Evolutionary conservation across 164 flowering plant genomes (phyloP), one percentile per base, ranked within the genome.

Genomic region (Vitis riparia): DNA sequence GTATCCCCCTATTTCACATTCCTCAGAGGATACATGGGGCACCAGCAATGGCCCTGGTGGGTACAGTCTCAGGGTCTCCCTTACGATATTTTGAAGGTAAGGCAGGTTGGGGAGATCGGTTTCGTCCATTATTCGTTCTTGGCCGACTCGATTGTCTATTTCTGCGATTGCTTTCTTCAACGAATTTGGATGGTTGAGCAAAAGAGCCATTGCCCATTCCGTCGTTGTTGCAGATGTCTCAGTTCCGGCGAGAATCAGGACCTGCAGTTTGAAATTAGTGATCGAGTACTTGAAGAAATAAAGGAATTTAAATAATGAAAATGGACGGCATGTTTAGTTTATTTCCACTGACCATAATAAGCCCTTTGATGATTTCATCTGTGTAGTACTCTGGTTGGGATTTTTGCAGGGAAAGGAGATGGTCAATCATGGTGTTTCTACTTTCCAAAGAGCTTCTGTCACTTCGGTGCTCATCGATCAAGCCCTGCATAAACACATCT

Each of bases 31-130:
- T 10, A 63, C 60, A 48, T 69, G 83, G 0, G 80, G 83, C 11
- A 74, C 9, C 8, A 75, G 47, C 5, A 82, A 9, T 11, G 83
- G 83, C 8, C 56, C 72, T 1, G 71, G 49, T 1, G 83, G 80
- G 61, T 74, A 67, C 70, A 80, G 29, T n/a, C 80, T 29, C 7
- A 80, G 64, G 29, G 80, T 80, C 66, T 77, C 83, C 1, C 51
- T 58, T 53, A 77, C 68, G 61, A 80, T 68, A 66, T 58, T 12
- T 3, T 63, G 77, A 9, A 80, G 76, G 27, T 77, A 77, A 2
- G 80, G 69, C 5, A 80, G 80, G 5, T 75, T 62, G 6, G 78
- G 14, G 1, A 80, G 67, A 66, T 80, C 78, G 1, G 83, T 71
- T 65, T 80, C 80, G 8, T 76, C 59, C 0, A 80, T 51, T 58